phyloP scores from a whole-genome alignment of 306 rosid genomes.

The Trifolium subterraneum region DNA sequence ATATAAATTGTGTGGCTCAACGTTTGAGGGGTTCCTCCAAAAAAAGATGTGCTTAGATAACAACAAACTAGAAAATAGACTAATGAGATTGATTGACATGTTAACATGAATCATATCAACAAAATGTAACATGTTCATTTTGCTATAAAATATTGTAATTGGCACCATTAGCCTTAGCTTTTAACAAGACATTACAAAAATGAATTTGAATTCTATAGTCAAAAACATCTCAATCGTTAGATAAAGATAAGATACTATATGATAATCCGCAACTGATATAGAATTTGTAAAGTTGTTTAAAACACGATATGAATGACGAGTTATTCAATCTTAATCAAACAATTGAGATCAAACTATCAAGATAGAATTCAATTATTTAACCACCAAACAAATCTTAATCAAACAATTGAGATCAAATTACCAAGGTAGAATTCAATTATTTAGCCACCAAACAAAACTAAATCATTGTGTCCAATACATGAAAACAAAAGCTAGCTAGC shows the following conservation, averaged over 20 bases:
- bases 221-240: background rate
- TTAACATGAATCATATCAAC: background rate
- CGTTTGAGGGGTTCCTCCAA: background rate
- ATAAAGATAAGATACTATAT: background rate
- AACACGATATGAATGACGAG: background rate
- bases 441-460: constrained; percentile 4
- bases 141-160: background rate
- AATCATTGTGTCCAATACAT: background rate
- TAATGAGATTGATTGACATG: background rate
- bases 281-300: background rate
- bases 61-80: constrained; percentile 20
- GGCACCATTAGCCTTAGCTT: background rate
- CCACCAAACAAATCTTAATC: too few relatives aligned
- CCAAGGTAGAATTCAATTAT: background rate
- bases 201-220: background rate
- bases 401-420: too few relatives aligned
- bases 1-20: constrained; percentile 22
- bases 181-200: background rate
- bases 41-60: constrained; percentile 9
- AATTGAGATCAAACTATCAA: background rate
- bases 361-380: too few relatives aligned
- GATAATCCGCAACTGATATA: background rate
- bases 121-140: constrained; percentile 24
- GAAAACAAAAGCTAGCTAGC: background rate
- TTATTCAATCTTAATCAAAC: background rate